A percentile compares a stretch with the other conserved stretches of the same genome.
Evolutionary conservation across 2,329 filamentous ascomycete species (phyloP).

Genomic region (Verruconis gallopava): DNA sequence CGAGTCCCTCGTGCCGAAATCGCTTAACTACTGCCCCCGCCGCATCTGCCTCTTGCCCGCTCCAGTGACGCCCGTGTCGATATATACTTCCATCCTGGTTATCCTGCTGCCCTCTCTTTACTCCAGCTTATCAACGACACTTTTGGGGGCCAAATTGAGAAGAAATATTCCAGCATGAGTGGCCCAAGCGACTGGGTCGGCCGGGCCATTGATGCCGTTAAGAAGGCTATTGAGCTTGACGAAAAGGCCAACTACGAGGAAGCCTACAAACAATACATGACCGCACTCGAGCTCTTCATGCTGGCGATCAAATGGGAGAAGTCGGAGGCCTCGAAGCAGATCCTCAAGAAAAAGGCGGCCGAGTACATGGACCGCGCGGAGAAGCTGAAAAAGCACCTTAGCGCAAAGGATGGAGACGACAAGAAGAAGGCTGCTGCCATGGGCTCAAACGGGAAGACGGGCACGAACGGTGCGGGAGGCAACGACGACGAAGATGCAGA

Average conservation of each 20-base stretch:
- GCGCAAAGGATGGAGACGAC: conserved; percentile 45
- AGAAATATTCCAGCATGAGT: conserved; percentile 53
- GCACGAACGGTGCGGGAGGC: conserved; percentile 49
- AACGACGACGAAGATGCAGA: conserved; percentile 69
- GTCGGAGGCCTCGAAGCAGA: conserved; percentile 91
- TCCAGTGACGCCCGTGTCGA: too few species aligned
- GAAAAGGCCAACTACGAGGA: conserved; percentile 94
- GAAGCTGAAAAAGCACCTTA: conserved; percentile 86
- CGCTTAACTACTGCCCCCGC: neutral
- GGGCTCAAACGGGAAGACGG: conserved; percentile 57
- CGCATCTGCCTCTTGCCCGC: too few species aligned
- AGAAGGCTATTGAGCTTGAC: conserved; percentile 94
- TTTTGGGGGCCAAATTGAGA: too few species aligned
- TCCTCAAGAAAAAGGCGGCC: conserved; percentile 86
- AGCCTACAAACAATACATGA: conserved; percentile 92
- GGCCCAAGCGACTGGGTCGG: conserved; percentile 85
- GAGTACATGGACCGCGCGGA: conserved; percentile 99
- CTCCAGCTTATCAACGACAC: too few species aligned
- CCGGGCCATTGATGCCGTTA: conserved; percentile 90
- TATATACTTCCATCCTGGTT: too few species aligned
- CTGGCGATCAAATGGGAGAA: conserved; percentile 98
- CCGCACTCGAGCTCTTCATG: conserved; percentile 88
- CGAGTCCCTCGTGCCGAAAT: neutral
- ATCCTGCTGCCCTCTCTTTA: too few species aligned
- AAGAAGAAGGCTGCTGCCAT: conserved; percentile 56